Conservation (phyloP, 2,329 filamentous ascomycete species). For the Apiospora kogelbergensis region DNA sequence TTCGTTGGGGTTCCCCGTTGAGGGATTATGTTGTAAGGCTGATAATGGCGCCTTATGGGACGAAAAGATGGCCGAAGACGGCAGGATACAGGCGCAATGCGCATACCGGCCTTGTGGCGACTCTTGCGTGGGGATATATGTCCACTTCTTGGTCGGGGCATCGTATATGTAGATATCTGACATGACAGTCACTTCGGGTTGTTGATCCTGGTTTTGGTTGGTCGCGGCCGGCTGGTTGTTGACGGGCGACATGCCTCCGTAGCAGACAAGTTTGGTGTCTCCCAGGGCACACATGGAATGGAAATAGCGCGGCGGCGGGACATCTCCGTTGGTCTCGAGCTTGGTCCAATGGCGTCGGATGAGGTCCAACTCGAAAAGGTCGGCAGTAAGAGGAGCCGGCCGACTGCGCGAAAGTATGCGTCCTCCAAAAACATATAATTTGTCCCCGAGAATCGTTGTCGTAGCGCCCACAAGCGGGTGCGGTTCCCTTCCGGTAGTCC, state of each 20-base stretch:
- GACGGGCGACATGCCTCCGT: constrained; percentile 94
- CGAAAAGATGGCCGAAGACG: constrained; percentile 83
- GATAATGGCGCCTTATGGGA: constrained; percentile 82
- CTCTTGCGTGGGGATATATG: constrained; percentile 75
- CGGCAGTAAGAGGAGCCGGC: constrained; percentile 78
- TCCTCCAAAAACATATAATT: constrained; percentile 94
- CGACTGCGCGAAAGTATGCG: constrained; percentile 81
- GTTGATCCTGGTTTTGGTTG: constrained; percentile 55
- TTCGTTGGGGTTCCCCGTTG: constrained; percentile 79
- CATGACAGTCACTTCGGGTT: constrained; percentile 91
- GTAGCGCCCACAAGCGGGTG: constrained; percentile 91
- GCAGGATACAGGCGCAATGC: constrained; percentile 90
- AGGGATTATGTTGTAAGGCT: constrained; percentile 85
- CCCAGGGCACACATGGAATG: constrained; percentile 93
- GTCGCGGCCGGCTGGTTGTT: constrained; percentile 46
- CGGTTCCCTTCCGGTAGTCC: constrained; percentile 89
- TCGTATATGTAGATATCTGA: constrained; percentile 97
- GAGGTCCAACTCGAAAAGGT: constrained; percentile 91
- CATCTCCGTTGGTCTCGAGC: constrained; percentile 77
- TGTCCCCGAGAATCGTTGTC: constrained; percentile 92
- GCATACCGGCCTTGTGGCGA: constrained; percentile 92
- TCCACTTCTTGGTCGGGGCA: constrained; percentile 80
- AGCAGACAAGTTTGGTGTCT: constrained; percentile 95
- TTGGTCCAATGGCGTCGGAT: constrained; percentile 92
- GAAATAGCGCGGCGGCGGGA: constrained; percentile 91